These are phyloP conservation scores for Cyclostephanos tholiformis DNA, from an alignment of 108 stramenopile genomes.

Conservation along the genomic window DNA sequence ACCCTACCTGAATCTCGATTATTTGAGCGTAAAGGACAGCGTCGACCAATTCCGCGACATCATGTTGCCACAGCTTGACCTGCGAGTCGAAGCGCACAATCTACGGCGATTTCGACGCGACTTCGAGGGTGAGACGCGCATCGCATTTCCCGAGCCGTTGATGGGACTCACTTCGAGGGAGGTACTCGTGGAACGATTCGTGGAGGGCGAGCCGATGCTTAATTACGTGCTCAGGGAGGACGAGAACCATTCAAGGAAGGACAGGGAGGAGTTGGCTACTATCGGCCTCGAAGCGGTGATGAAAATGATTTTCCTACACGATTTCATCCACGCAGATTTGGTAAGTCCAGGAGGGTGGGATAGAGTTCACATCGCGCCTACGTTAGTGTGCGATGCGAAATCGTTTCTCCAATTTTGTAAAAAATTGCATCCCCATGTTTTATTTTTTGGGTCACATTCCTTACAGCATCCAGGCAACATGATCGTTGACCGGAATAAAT, in stretches of 20 bases:
- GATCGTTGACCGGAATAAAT: conserved; percentile 61
- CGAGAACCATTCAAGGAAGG: conserved; percentile 50
- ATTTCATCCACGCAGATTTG: conserved; percentile 85
- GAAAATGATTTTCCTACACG: conserved; percentile 90
- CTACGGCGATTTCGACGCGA: conserved; percentile 72
- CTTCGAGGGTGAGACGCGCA: conserved; percentile 68
- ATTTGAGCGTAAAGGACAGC: conserved; percentile 77
- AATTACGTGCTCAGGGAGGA: conserved; percentile 62
- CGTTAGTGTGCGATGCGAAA: too few species aligned
- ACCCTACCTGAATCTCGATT: conserved; percentile 73
- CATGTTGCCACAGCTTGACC: conserved; percentile 88
- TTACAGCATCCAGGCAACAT: conserved; percentile 70
- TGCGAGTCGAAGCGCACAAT: conserved; percentile 80
- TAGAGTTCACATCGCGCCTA: too few species aligned
- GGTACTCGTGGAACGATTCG: conserved; percentile 87
- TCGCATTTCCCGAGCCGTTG: conserved; percentile 75
- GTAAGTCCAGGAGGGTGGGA: conserved; percentile 25
- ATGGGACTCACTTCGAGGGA: conserved; percentile 68
- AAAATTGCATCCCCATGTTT: neutral
- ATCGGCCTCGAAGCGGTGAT: conserved; percentile 80
- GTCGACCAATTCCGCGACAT: conserved; percentile 85
- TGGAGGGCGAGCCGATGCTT: conserved; percentile 80
- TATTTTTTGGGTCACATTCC: neutral
- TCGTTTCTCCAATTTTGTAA: neutral
- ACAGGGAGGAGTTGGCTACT: conserved; percentile 65